Conservation (phyloP, 2,329 filamentous ascomycete species). For the Zopfia rhizophila region DNA sequence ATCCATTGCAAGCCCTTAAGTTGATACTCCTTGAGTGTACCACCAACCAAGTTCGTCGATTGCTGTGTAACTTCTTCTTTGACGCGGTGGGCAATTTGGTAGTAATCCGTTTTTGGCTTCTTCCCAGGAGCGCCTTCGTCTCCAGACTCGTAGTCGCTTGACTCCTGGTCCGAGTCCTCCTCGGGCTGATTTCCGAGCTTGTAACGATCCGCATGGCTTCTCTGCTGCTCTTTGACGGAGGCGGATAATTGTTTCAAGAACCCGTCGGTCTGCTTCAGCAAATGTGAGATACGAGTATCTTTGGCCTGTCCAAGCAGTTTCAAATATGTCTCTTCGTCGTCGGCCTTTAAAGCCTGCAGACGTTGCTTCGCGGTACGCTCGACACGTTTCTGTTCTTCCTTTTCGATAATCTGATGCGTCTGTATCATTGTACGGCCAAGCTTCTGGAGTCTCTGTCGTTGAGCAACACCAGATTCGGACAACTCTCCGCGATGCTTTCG, state of each 20-base stretch:
- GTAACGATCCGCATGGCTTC: constrained; percentile 81
- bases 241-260: constrained; percentile 96
- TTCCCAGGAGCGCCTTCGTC: constrained; percentile 74
- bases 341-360: constrained; percentile 97
- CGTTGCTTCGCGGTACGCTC: constrained; percentile 98
- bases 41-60: constrained; percentile 87
- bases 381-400: constrained; percentile 98
- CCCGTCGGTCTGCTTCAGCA: constrained; percentile 95
- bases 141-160: constrained; percentile 72
- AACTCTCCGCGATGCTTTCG: constrained; percentile 84
- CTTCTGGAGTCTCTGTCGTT: constrained; percentile 82
- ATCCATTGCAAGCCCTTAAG: constrained; percentile 99
- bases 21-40: constrained; percentile 96
- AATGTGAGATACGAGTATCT: constrained; percentile 97
- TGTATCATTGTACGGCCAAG: constrained; percentile 87
- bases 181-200: constrained; percentile 69
- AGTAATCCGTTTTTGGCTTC: constrained; percentile 93
- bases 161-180: constrained; percentile 59
- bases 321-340: constrained; percentile 99
- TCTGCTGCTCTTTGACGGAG: constrained; percentile 94
- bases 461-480: constrained; percentile 70
- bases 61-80: constrained; percentile 91
- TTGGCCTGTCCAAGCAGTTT: constrained; percentile 98
- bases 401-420: constrained; percentile 96
- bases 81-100: constrained; percentile 94